Percentiles rank a stretch among this genome's conserved stretches.
Evolutionary conservation across 306 rosid genomes (phyloP).

Genomic region (Vigna trinervia): DNA sequence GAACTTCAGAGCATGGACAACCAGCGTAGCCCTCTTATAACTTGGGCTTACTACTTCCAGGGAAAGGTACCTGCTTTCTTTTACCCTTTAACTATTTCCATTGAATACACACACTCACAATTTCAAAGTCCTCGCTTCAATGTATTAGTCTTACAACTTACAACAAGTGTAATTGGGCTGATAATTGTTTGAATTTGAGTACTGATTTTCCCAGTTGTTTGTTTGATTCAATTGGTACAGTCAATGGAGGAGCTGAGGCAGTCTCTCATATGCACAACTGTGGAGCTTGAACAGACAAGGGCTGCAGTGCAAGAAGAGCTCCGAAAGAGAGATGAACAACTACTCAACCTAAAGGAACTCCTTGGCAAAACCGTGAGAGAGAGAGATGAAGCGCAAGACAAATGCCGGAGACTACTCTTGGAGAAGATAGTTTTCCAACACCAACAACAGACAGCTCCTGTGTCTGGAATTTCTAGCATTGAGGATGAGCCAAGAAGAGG

Average conservation of each 20-base stretch:
- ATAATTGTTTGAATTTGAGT: slow-evolving; percentile 36
- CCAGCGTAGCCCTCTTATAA: slow-evolving; percentile 66
- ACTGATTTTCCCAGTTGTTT: slow-evolving; percentile 23
- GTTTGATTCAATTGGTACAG: slow-evolving; percentile 49
- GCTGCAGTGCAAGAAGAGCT: slow-evolving; percentile 78
- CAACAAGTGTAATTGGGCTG: slow-evolving; percentile 36
- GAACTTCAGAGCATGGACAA: slow-evolving; percentile 59
- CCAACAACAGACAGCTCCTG: slow-evolving; percentile 65
- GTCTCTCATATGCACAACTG: slow-evolving; percentile 65
- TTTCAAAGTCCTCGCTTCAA: neutral
- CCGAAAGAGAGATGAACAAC: slow-evolving; percentile 80
- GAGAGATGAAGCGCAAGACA: slow-evolving; percentile 85
- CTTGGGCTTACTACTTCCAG: slow-evolving; percentile 68
- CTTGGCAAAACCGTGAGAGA: slow-evolving; percentile 71
- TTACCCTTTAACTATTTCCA: slow-evolving; percentile 20
- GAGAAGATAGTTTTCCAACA: slow-evolving; percentile 66
- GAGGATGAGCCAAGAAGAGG: slow-evolving; percentile 90
- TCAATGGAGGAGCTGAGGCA: slow-evolving; percentile 81
- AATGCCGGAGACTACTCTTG: slow-evolving; percentile 64
- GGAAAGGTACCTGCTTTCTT: slow-evolving; percentile 67
- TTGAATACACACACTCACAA: neutral
- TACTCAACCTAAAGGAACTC: slow-evolving; percentile 66
- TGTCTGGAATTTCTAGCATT: slow-evolving; percentile 90
- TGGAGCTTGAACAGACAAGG: slow-evolving; percentile 86
- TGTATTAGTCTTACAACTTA: neutral